phyloP scores from a whole-genome alignment of 2,329 filamentous ascomycete genomes.

The Penicillium freii region DNA sequence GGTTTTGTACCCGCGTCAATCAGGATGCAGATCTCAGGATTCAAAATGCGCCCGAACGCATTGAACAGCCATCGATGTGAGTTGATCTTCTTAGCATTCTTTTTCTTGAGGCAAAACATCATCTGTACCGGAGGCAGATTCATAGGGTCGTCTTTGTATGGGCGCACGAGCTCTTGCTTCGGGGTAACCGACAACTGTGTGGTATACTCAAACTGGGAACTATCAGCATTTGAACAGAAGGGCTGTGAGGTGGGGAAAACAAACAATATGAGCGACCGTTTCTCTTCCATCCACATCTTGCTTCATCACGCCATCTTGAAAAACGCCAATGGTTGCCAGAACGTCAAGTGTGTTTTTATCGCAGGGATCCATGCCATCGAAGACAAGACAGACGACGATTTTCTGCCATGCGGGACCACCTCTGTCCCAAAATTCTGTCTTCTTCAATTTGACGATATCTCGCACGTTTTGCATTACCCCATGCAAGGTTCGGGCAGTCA shows the following conservation, averaged over 20 bases:
- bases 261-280: conserved; percentile 79
- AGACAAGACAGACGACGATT: conserved; percentile 92
- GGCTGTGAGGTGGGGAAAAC: conserved; percentile 15
- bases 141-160: conserved; percentile 72
- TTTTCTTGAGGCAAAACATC: conserved; percentile 96
- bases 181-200: conserved; percentile 94
- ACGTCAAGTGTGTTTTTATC: conserved; percentile 92
- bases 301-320: conserved; percentile 97
- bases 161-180: conserved; percentile 88
- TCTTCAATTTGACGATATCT: conserved; percentile 95
- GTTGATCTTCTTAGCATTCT: conserved; percentile 99
- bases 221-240: conserved; percentile 5
- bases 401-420: conserved; percentile 97
- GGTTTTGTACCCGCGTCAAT: conserved; percentile 95
- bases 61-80: conserved; percentile 98
- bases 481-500: conserved; percentile 84
- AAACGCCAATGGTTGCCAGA: conserved; percentile 85
- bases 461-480: conserved; percentile 97
- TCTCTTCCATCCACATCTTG: conserved; percentile 93
- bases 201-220: conserved; percentile 77
- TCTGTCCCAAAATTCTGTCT: conserved; percentile 98
- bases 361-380: conserved; percentile 92
- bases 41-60: conserved; percentile 88
- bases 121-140: conserved; percentile 93
- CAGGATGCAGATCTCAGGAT: conserved; percentile 90